These are phyloP conservation scores for Podospora sp. DNA, from an alignment of 495 filamentous ascomycete species.

Conservation along the genomic window DNA sequence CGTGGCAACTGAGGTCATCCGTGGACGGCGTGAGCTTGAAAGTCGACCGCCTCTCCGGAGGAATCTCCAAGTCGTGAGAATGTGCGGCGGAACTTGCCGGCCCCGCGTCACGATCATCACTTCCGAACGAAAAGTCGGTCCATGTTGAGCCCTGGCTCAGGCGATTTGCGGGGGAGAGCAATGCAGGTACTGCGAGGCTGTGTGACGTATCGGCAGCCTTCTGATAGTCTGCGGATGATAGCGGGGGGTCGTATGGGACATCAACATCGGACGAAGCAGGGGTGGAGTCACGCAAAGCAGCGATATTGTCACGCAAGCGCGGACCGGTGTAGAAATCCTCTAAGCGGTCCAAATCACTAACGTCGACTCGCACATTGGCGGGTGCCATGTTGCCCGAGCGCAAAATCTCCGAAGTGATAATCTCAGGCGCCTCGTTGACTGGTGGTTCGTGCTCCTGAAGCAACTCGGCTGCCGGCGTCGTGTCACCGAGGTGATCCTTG, in stretches of 20 bases:
- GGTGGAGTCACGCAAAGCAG: constrained; percentile 38
- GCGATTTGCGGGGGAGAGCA: constrained; percentile 50
- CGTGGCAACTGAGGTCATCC: constrained; percentile 26
- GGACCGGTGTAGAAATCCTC: constrained; percentile 42
- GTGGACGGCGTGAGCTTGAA: constrained; percentile 22
- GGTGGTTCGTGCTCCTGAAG: constrained; percentile 29
- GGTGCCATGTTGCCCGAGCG: constrained; percentile 3
- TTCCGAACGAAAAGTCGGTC: constrained; percentile 60
- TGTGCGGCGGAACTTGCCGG: constrained; percentile 25
- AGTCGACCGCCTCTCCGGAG: constrained; percentile 20
- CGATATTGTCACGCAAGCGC: constrained; percentile 36
- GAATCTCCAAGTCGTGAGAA: constrained; percentile 26
- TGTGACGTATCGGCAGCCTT: constrained; percentile 33
- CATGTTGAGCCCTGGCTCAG: constrained; percentile 54
- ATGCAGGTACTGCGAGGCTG: constrained; percentile 46
- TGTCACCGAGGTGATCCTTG: constrained; percentile 34
- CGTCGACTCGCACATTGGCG: constrained; percentile 21
- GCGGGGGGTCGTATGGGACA: constrained; percentile 31
- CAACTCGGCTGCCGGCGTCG: constrained; percentile 26
- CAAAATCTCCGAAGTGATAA: constrained; percentile 18
- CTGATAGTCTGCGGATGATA: constrained; percentile 31
- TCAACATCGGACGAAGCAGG: constrained; percentile 36
- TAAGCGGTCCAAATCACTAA: constrained; percentile 31
- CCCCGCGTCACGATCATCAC: constrained; percentile 41
- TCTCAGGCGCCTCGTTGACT: constrained; percentile 16